These are phyloP conservation scores for Narthecium ossifragum DNA, from an alignment of 106 monocot genomes.

Conservation along the genomic window DNA sequence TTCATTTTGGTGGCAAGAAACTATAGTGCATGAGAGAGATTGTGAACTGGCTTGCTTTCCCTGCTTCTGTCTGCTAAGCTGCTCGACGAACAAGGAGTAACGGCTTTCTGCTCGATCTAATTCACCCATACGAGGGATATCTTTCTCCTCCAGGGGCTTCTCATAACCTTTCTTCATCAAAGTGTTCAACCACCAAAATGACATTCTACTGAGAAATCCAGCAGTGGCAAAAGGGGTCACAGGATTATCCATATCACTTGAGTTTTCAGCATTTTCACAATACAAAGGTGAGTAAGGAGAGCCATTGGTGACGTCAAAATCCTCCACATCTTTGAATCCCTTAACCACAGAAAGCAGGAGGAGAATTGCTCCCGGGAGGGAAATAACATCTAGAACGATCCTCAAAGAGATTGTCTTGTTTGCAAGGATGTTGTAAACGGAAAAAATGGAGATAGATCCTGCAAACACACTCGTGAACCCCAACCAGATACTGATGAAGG, in stretches of 20 bases:
- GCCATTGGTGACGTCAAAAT: not conserved
- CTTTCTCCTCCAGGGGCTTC: conserved; percentile 62
- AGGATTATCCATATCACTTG: not conserved
- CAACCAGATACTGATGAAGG: conserved; percentile 26
- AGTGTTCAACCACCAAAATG: conserved; percentile 86
- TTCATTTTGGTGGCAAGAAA: conserved; percentile 58
- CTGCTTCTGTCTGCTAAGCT: conserved; percentile 24
- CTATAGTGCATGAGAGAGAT: conserved; percentile 50
- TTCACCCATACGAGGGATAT: conserved; percentile 48
- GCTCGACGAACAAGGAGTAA: conserved; percentile 39
- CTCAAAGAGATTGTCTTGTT: conserved; percentile 19
- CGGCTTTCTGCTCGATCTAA: conserved; percentile 38
- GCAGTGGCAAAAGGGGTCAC: conserved; percentile 54
- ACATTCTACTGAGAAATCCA: conserved; percentile 54
- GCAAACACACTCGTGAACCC: conserved; percentile 10
- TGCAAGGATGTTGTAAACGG: conserved; percentile 26
- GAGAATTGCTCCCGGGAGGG: conserved; percentile 49
- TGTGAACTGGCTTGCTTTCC: conserved; percentile 13
- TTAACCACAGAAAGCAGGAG: conserved; percentile 31
- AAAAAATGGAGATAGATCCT: conserved; percentile 39
- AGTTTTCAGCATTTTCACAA: conserved; percentile 18
- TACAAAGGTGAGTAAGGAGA: conserved; percentile 31
- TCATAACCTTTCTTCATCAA: conserved; percentile 57
- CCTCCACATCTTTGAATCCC: conserved; percentile 14
- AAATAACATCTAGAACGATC: conserved; percentile 42